Evolutionary conservation across 1,284 basidiomycete species (phyloP), one percentile per base, ranked within the genome.

Genomic region (Pascua sp.): DNA sequence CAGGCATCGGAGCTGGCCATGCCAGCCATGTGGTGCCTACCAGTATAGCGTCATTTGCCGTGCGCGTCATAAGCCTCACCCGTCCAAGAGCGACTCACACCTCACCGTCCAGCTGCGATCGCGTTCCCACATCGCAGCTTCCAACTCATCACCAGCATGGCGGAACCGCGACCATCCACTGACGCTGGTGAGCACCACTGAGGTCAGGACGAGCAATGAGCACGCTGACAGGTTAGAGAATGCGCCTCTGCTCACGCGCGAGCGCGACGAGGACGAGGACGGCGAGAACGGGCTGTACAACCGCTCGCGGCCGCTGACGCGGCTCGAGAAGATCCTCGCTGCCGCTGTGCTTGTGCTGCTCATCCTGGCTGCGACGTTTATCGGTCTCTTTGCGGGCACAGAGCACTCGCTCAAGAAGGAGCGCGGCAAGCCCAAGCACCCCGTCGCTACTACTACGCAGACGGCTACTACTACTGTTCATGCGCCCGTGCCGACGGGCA

Each of bases 351-450:
- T 98, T 57, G 68, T 90, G 38, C 81, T 97, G 54, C 82, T 98
- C 9, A 81, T 97, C 41, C 80, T 94, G 51, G 85, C 85, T 60
- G 88, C 89, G 17, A 84, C 91, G 18, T 95, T 96, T 77, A 86
- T 94, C 62, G 95, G 95, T 10, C 81, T 98, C 8, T 98, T 95
- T 76, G 88, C 89, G 32, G 91, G 91, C 8, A 86, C 88, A 1
- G 86, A 91, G 69, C 85, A 87, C 69, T 86, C 85, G 62, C 81
- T 92, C 56, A 84, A 84, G 43, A 82, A 82, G 66, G 79, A 68
- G 47, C 62, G 61, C 69, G 68, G 61, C 60, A 42, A 80, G 76
- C 40, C 42, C 64, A 17, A 54, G 64, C 32, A 72, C 59, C 8
- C 40, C 47, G 24, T 49, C 24, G 12, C 65, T 5, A 71, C 72